Evolutionary conservation across 1,284 basidiomycete genomes (phyloP), one percentile per base, ranked within the genome.

Genomic region (Puccinia horiana): DNA sequence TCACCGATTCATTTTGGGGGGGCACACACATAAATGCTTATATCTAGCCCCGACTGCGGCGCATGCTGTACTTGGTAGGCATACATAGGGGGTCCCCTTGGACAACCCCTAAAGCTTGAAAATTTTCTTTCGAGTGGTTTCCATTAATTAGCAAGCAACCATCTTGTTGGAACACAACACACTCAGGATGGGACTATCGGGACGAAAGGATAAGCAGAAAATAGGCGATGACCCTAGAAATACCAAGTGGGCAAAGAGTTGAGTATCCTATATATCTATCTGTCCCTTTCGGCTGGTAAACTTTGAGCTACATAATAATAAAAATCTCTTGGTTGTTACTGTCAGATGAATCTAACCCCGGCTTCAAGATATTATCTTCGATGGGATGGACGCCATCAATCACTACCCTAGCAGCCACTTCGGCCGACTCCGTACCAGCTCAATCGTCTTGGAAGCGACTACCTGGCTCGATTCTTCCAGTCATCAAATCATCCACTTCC

Each of bases 191-290:
- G 80, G 80, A 26, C 35, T 81, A 23, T 42, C 80, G 37, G 42
- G 44, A 14, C 54, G 80, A 37, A 81, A 52, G 54, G 42, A 81
- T 4, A 81, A 81, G 40, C 80, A 81, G 40, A 74, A 32, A 12
- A 81, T 81, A n/a, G 80, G 80, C 49, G 72, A 81, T 40, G 80
- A 81, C 47, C 80, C 80, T 32, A 18, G 80, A 23, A 81, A 81
- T 69, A 81, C 80, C 23, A 74, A 67, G 63, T 81, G 80, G 80
- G 70, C 72, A 2, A 70, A 72, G 37, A 75, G 80, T 81, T 81
- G 52, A 81, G 78, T 72, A 9, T 35, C 9, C 1, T 40, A 32
- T 6, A 1, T n/a, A n/a, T 1, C 40, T 20, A 42, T n/a, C n/a
- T n/a, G n/a, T n/a, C n/a, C n/a, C n/a, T n/a, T n/a, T n/a, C n/a